phyloP scores from a whole-genome alignment of 2,329 filamentous ascomycete genomes.

The Ustulina deusta region DNA sequence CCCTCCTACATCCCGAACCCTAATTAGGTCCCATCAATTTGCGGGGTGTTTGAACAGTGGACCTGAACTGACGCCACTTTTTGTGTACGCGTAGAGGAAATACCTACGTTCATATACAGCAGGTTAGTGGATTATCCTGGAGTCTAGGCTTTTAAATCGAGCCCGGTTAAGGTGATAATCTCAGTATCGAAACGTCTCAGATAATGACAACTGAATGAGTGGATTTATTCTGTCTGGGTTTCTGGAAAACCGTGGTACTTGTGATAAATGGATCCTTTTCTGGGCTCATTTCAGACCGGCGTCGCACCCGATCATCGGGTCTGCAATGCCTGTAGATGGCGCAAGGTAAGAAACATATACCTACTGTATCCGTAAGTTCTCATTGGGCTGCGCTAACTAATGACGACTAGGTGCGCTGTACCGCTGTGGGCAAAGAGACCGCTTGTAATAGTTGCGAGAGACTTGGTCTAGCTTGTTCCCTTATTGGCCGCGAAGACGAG shows the following conservation, averaged over 20 bases:
- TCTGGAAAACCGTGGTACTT: background rate
- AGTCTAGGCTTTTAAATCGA: too few relatives aligned
- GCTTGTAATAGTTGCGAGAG: conserved; percentile 1
- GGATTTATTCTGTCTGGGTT: background rate
- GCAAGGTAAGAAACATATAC: conserved; percentile 6
- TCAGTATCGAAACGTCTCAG: too few relatives aligned
- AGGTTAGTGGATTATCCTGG: too few relatives aligned
- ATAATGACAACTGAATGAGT: background rate
- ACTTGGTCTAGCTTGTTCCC: conserved; percentile 7
- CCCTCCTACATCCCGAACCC: too few relatives aligned
- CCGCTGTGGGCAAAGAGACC: background rate
- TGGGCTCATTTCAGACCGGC: conserved; percentile 7
- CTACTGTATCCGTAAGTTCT: background rate
- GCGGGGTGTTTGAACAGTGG: too few relatives aligned
- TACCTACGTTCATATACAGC: too few relatives aligned
- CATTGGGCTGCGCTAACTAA: background rate
- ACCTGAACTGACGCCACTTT: too few relatives aligned
- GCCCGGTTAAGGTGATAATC: too few relatives aligned
- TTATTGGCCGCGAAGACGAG: background rate
- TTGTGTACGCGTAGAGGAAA: too few relatives aligned
- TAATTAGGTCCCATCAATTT: too few relatives aligned
- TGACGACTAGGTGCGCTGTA: background rate
- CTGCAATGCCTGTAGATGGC: conserved; percentile 13
- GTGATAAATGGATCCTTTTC: background rate
- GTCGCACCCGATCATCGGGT: background rate